phyloP scores from a whole-genome alignment of 345 rosid genomes.

The Pistacia vera region DNA sequence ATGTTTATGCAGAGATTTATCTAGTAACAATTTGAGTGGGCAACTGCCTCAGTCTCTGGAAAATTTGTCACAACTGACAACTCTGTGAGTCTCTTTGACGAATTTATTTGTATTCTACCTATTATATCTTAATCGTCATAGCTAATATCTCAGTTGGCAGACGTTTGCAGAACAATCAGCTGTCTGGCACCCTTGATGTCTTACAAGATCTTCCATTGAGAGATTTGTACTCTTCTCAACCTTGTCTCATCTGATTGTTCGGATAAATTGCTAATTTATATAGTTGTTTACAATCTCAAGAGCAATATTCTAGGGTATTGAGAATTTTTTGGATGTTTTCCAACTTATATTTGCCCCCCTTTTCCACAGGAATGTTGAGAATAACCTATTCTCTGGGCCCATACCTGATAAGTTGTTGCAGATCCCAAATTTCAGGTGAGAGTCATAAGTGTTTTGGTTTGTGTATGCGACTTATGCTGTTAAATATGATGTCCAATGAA shows the following conservation, averaged over 20 bases:
- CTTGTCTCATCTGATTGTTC: conserved; percentile 22
- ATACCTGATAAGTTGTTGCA: conserved; percentile 75
- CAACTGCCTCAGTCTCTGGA: conserved; percentile 75
- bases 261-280: not conserved
- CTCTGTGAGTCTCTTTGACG: conserved; percentile 59
- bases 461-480: not conserved
- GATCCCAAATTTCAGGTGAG: conserved; percentile 77
- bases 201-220: conserved; percentile 80
- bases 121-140: conserved; percentile 9
- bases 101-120: not conserved
- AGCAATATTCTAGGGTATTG: not conserved
- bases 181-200: conserved; percentile 88
- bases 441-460: not conserved
- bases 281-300: not conserved
- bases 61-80: conserved; percentile 59
- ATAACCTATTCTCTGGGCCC: conserved; percentile 85
- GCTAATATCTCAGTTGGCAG: conserved; percentile 58
- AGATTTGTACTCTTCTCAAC: conserved; percentile 69
- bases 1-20: conserved; percentile 68
- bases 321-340: conserved; percentile 8
- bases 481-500: not conserved
- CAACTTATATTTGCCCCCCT: conserved; percentile 7
- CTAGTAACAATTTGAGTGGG: conserved; percentile 84
- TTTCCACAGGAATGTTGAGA: conserved; percentile 80
- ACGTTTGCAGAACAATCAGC: conserved; percentile 81